Conservation (phyloP, 2,329 filamentous ascomycete genomes). For the Sporothrix mexicana region DNA sequence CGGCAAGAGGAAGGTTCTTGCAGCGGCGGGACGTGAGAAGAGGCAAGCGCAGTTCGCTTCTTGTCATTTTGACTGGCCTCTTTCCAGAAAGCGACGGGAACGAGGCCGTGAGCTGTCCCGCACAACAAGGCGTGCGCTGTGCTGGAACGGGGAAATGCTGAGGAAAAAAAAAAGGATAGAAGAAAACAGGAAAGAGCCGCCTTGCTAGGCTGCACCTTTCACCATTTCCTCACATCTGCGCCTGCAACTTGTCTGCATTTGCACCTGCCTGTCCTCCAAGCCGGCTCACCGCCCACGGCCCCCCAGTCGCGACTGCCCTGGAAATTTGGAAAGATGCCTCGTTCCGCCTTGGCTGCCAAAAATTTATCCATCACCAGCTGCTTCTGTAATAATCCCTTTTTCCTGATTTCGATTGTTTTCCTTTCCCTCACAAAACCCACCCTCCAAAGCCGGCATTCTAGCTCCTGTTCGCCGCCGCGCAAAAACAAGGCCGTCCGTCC, state of each 20-base stretch:
- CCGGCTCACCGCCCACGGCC: constrained; percentile 21
- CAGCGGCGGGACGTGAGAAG: neutral
- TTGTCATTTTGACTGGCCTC: neutral
- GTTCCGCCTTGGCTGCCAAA: constrained; percentile 24
- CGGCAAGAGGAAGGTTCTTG: constrained; percentile 1
- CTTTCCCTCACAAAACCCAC: no score
- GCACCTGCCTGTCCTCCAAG: constrained; percentile 4
- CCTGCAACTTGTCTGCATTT: neutral
- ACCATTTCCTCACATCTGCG: neutral
- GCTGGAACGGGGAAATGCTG: neutral
- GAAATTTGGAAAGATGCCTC: neutral
- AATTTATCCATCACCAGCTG: neutral
- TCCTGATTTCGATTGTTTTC: neutral
- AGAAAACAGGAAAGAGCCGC: neutral
- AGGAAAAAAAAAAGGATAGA: no score
- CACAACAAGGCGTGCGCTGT: constrained; percentile 6
- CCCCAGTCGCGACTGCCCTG: constrained; percentile 22
- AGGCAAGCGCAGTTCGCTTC: constrained; percentile 5
- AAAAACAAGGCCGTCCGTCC: constrained; percentile 11
- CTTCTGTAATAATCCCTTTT: neutral
- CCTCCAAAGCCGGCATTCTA: neutral
- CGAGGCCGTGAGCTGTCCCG: neutral
- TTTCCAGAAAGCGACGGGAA: constrained; percentile 3
- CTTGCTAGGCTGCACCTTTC: neutral
- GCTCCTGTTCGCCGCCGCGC: neutral